Percentiles rank a stretch among this genome's conserved stretches.
These are phyloP conservation scores for Sugiyamaella smithiae DNA, from an alignment of 805 yeast species.

Conservation along the genomic window DNA sequence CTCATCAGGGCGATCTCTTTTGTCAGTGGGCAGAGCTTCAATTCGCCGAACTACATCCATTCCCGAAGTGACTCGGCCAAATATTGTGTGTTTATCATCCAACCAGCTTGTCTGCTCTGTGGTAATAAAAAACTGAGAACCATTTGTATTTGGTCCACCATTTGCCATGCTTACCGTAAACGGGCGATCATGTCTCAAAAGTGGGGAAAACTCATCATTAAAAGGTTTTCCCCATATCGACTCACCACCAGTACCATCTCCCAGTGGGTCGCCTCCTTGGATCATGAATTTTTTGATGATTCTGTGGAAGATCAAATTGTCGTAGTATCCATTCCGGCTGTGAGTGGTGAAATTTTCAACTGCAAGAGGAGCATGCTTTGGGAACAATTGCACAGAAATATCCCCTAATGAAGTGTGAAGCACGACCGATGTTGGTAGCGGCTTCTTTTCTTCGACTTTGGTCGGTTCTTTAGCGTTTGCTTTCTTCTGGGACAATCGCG, in stretches of 20 bases:
- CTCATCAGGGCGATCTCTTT: conserved; percentile 45
- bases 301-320: conserved; percentile 37
- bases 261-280: conserved; percentile 57
- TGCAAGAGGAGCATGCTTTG: conserved; percentile 40
- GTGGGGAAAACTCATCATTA: conserved; percentile 50
- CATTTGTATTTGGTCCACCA: conserved; percentile 57
- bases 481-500: neutral
- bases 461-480: conserved; percentile 30
- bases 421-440: conserved; percentile 21
- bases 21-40: conserved; percentile 46
- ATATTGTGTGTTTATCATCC: conserved; percentile 57
- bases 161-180: conserved; percentile 61
- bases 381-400: conserved; percentile 38
- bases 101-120: conserved; percentile 54
- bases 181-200: conserved; percentile 49
- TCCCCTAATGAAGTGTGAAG: conserved; percentile 46
- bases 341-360: conserved; percentile 41
- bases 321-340: conserved; percentile 40
- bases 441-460: neutral
- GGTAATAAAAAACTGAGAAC: conserved; percentile 59
- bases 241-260: conserved; percentile 43
- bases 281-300: conserved; percentile 56
- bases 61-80: conserved; percentile 52
- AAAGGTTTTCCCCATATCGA: conserved; percentile 37
- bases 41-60: conserved; percentile 48